Evolutionary conservation across 2,329 filamentous ascomycete species (phyloP).

Genomic region (Anisogramma anomala): DNA sequence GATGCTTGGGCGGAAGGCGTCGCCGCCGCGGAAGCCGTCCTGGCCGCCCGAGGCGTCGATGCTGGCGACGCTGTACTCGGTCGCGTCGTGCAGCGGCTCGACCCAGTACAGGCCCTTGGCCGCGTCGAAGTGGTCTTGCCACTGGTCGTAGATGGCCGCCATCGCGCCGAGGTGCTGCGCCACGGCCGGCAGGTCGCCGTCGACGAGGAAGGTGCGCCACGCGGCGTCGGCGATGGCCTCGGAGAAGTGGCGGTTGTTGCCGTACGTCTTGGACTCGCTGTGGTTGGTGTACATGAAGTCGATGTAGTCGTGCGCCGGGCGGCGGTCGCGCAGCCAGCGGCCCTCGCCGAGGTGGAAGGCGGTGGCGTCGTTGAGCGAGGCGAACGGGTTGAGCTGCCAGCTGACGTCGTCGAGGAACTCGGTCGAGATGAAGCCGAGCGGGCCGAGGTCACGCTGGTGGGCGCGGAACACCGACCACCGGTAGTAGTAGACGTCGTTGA

Average conservation of each 20-base stretch:
- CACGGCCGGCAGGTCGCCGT: constrained; percentile 25
- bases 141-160: constrained; percentile 26
- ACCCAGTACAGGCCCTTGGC: constrained; percentile 31
- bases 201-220: constrained; percentile 30
- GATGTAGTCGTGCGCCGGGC: constrained; percentile 32
- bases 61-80: constrained; percentile 33
- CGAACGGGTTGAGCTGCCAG: constrained; percentile 31
- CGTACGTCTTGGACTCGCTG: constrained; percentile 12
- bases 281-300: constrained; percentile 28
- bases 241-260: constrained; percentile 31
- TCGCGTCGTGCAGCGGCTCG: constrained; percentile 31
- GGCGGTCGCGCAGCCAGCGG: constrained; percentile 31
- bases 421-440: constrained; percentile 31
- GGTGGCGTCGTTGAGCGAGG: constrained; percentile 31
- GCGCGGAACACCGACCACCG: constrained; percentile 32
- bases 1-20: constrained; percentile 31
- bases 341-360: constrained; percentile 33
- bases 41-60: constrained; percentile 29
- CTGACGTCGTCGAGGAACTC: constrained; percentile 32
- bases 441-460: constrained; percentile 31
- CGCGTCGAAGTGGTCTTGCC: constrained; percentile 27
- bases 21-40: constrained; percentile 30
- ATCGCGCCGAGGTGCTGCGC: constrained; percentile 24
- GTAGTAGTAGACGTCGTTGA: constrained; percentile 34
- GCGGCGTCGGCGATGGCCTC: constrained; percentile 31